Evolutionary conservation across 257 asterid genomes (phyloP).

Genomic region (Hygrophila difformis): DNA sequence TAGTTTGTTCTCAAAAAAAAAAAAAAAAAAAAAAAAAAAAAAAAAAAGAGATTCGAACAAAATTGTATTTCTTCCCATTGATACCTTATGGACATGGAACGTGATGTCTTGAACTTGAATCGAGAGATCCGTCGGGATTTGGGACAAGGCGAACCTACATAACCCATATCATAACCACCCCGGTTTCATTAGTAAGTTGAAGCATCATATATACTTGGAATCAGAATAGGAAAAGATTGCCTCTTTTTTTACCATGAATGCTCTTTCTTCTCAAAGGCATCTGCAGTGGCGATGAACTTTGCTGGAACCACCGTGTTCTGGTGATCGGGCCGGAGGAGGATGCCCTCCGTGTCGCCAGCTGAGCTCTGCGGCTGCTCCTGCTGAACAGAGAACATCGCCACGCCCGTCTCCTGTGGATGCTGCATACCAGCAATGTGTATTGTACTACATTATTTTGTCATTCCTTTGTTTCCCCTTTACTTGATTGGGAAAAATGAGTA

Average conservation of each 20-base stretch:
- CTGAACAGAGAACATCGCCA: conserved; percentile 23
- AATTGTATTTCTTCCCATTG: no score
- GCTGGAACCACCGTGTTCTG: conserved; percentile 34
- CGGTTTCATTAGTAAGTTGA: no score
- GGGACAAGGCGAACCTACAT: conserved; percentile 66
- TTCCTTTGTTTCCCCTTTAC: no score
- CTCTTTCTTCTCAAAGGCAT: conserved; percentile 57
- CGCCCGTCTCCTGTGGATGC: conserved; percentile 10
- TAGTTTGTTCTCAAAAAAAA: no score
- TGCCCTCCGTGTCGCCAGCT: conserved; percentile 14
- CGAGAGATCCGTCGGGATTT: conserved; percentile 65
- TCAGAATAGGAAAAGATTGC: no score
- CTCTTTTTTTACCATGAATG: conserved; percentile 85
- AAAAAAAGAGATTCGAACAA: no score
- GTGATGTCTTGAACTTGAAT: conserved; percentile 72
- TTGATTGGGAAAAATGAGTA: no score
- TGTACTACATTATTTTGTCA: no score
- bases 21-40: no score
- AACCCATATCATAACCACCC: neutral
- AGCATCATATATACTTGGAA: no score
- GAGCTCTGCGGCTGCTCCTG: conserved; percentile 23
- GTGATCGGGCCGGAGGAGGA: conserved; percentile 15
- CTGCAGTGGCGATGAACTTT: conserved; percentile 21
- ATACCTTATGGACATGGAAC: conserved; percentile 74
- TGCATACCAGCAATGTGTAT: conserved; percentile 15